These are phyloP conservation scores for Ambrosiella cleistominuta DNA, from an alignment of 2,329 filamentous ascomycete genomes.

Conservation along the genomic window DNA sequence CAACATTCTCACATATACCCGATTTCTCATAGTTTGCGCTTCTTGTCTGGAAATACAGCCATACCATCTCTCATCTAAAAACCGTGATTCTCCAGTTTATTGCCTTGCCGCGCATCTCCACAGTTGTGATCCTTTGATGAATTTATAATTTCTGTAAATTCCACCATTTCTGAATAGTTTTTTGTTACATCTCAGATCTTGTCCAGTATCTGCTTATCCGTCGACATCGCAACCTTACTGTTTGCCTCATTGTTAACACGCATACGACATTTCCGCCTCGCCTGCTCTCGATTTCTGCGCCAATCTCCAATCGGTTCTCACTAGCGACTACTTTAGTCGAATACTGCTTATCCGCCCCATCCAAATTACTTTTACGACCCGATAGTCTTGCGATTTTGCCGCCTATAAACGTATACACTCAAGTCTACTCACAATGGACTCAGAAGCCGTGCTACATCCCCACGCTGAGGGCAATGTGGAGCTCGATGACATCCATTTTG, in stretches of 20 bases:
- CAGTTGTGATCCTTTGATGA: background rate
- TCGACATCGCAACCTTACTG: background rate
- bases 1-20: background rate
- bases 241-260: background rate
- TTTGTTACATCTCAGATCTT: too few relatives aligned
- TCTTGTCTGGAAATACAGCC: background rate
- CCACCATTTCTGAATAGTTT: too few relatives aligned
- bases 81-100: background rate
- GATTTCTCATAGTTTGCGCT: background rate
- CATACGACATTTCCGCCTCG: background rate
- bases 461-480: conserved; percentile 16
- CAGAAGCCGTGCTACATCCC: conserved; percentile 14
- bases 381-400: too few relatives aligned
- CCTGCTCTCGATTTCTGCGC: background rate
- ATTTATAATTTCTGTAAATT: background rate
- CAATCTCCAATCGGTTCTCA: too few relatives aligned
- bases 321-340: too few relatives aligned
- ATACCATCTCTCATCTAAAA: conserved; percentile 1
- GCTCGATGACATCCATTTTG: conserved; percentile 24
- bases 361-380: too few relatives aligned
- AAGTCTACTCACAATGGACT: conserved; percentile 8
- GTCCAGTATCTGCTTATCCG: too few relatives aligned
- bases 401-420: background rate
- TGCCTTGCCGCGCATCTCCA: background rate
- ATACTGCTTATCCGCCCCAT: too few relatives aligned